phyloP scores from a whole-genome alignment of 257 asterid species.

The Schizonepeta tenuifolia region DNA sequence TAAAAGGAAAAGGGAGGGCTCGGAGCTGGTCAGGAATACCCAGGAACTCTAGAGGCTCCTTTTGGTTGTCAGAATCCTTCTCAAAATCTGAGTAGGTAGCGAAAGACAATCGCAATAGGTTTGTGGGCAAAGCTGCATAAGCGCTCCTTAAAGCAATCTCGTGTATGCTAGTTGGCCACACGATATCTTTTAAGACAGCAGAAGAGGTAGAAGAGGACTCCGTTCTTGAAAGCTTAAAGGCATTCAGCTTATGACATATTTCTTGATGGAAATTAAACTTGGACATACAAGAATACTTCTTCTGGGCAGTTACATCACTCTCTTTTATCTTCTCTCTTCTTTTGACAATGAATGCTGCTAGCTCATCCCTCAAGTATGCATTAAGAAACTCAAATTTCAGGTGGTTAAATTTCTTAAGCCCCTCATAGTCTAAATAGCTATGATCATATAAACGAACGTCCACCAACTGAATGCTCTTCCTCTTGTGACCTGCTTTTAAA shows the following conservation, averaged over 20 bases:
- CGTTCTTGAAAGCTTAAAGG: constrained; percentile 34
- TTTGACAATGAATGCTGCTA: constrained; percentile 40
- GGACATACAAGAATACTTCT: constrained; percentile 28
- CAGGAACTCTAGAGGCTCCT: constrained; percentile 50
- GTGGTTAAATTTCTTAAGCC: constrained; percentile 39
- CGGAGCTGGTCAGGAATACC: constrained; percentile 48
- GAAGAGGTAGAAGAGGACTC: constrained; percentile 33
- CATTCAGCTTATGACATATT: constrained; percentile 47
- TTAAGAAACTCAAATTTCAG: constrained; percentile 52
- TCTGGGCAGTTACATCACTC: constrained; percentile 29
- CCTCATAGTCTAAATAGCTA: constrained; percentile 35
- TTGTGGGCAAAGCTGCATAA: constrained; percentile 52
- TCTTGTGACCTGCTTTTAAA: constrained; percentile 44
- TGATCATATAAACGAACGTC: constrained; percentile 50
- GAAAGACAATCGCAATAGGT: constrained; percentile 48
- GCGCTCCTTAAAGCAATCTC: constrained; percentile 65
- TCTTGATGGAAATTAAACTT: constrained; percentile 40
- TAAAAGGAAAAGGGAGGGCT: constrained; percentile 45
- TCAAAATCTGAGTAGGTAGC: constrained; percentile 44
- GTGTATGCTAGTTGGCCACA: constrained; percentile 64
- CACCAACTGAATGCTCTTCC: constrained; percentile 40
- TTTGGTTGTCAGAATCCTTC: constrained; percentile 26
- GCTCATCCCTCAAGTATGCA: constrained; percentile 54
- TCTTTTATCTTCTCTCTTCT: constrained; percentile 40
- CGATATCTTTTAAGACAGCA: constrained; percentile 48